These are phyloP conservation scores for Solanum chiquidenum DNA, from an alignment of 257 asterid genomes.

Conservation along the genomic window DNA sequence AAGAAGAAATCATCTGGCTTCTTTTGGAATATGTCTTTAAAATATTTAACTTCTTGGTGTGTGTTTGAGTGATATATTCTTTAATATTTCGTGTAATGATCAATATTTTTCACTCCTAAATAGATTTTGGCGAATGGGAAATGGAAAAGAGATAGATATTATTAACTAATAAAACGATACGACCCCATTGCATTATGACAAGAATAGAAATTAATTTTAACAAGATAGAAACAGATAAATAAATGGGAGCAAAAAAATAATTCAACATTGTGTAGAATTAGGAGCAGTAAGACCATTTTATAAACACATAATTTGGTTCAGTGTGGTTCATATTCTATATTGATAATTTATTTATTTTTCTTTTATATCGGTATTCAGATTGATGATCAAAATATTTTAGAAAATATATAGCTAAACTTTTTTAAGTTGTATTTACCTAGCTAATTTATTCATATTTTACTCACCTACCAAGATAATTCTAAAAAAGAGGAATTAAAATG, in stretches of 20 bases:
- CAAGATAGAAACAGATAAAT: not conserved
- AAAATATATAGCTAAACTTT: not conserved
- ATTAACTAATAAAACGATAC: not conserved
- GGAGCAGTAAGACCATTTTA: no score
- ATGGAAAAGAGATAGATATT: not conserved
- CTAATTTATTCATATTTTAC: not conserved
- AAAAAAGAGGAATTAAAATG: not conserved
- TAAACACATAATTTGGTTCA: not conserved
- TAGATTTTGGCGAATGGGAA: not conserved
- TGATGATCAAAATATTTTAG: not conserved
- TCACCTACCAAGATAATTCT: not conserved
- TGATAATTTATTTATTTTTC: not conserved
- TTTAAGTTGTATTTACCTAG: not conserved
- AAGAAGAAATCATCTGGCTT: not conserved
- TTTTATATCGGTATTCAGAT: not conserved
- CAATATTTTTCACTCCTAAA: not conserved
- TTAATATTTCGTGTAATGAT: not conserved
- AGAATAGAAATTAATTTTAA: not conserved
- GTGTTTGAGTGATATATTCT: not conserved
- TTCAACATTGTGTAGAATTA: no score
- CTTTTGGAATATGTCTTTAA: not conserved
- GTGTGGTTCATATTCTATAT: not conserved
- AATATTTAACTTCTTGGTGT: not conserved
- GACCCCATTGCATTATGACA: slow-evolving; percentile 2
- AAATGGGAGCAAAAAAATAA: not conserved